Evolutionary conservation across 2,329 filamentous ascomycete species (phyloP), one percentile per base, ranked within the genome.

Genomic region (Rhexocercosporidium sp.): DNA sequence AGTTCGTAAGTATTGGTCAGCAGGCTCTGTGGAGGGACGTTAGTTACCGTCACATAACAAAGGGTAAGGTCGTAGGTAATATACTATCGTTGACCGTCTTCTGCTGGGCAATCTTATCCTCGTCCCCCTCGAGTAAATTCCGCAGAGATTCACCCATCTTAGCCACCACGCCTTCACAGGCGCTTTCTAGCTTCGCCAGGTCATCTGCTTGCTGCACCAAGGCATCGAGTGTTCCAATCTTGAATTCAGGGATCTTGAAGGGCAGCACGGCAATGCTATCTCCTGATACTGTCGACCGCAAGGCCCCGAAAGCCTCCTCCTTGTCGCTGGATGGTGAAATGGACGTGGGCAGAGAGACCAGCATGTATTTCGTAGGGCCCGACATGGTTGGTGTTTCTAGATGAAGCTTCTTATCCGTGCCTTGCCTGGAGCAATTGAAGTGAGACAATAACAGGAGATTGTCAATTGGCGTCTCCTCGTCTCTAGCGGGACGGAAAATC

Each of bases 121-220:
- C 77, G 68, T 78, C 75, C 3, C 76, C 76, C 61, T 78, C 77
- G 22, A 78, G 68, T 57, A 78, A 66, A 44, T 25, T 74, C 25
- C 73, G 70, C 34, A 78, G 65, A 29, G 76, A 75, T 65, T 78
- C 77, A 44, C 75, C 74, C 44, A 98, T 92, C 82, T 97, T 98
- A 74, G 85, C 86, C 46, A 97, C 94, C 7, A 97, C 93, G 62
- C 85, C 87, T 80, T 94, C 88, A 79, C 94, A 97, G 41, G 87
- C 86, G 41, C 85, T 80, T 73, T 96, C 93, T 61, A 98, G 89
- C 87, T 97, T 98, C 67, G 90, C 86, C 64, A 99, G 84, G 77
- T 98, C 96, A 77, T 99, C 96, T 65, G 96, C 96, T 81, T 99
- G 95, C 81, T 97, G 93, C 53, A 99, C 94, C 66, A 99, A 85